Base-by-base conservation (phyloP, 371 early-diverging fungal species). In the Lichtheimia ramosa region DNA sequence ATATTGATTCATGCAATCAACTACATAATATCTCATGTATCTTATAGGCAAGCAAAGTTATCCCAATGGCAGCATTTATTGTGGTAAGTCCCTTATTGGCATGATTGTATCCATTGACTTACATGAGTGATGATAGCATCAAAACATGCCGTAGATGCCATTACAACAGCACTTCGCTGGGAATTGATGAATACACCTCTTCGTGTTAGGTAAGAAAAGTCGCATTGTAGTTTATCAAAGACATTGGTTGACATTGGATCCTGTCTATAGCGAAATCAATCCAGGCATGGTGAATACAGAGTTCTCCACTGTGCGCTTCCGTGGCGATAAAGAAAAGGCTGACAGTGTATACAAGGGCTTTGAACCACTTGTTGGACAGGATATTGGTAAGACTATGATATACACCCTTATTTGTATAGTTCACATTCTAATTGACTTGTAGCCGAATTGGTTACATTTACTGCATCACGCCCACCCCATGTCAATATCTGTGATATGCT, bases 251-350 rank as follows among this genome's bases (percentile, higher is more conserved):
- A 34, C 34, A 34, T 34, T 1, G 8, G 10, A 8, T 1, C 25
- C 25, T 2, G 10, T 34, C 8, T 34, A 2, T 16, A 46, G 46
- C 7, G 83, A 85, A 59, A 87, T 92, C 34, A 79, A 77, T 40
- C 92, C 93, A 43, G 92, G 92, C 42, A 70, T 92, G 82, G 95
- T 93, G 0, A 90, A 96, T 70, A 96, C 96, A 0, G 96, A 96
- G 68, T 97, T 96, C 82, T 91, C 92, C 15, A 77, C 90, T 10
- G 83, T 97, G 16, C 82, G 96, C 15, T 95, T 91, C 74, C 58
- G 70, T 21, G 96, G 96, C 0, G 92, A 96, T 67, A 84, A 87
- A 66, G 63, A 68, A n/a, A 87, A 81, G 66, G 95, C 95, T 0
- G 90, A 89, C 48, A 71, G 70, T n/a, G 92, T 93, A 0, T 95